Evolutionary conservation across 2,329 filamentous ascomycete species (phyloP).

Genomic region (Aspergillus fumigatiaffinis): DNA sequence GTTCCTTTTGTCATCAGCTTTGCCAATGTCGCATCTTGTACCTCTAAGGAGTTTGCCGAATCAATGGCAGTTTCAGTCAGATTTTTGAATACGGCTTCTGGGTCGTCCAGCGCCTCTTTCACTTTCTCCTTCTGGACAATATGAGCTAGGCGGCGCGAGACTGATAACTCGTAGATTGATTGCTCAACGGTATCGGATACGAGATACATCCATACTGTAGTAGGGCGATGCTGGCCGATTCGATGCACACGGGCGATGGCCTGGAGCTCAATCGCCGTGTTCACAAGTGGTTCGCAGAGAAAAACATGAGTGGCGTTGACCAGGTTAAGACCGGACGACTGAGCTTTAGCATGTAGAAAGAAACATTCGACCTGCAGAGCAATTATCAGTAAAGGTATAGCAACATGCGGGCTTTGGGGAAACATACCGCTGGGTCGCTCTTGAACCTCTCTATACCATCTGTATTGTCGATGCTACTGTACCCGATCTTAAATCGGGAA

Average conservation of each 20-base stretch:
- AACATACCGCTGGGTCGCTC: constrained; percentile 56
- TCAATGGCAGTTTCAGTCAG: constrained; percentile 65
- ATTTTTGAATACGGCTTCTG: constrained; percentile 21
- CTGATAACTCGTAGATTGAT: constrained; percentile 83
- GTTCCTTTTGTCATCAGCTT: constrained; percentile 68
- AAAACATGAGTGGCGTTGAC: constrained; percentile 93
- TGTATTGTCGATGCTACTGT: constrained; percentile 63
- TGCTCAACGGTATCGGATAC: constrained; percentile 89
- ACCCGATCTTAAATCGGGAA: constrained; percentile 66
- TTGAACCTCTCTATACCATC: constrained; percentile 74
- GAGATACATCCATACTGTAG: constrained; percentile 93
- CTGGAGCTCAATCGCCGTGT: constrained; percentile 89
- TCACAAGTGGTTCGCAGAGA: constrained; percentile 87
- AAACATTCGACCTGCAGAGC: constrained; percentile 65
- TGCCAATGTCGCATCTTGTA: constrained; percentile 68
- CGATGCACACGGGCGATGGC: constrained; percentile 92
- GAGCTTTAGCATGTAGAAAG: constrained; percentile 80
- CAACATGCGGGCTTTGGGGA: neutral
- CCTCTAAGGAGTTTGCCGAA: constrained; percentile 76
- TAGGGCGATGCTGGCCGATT: constrained; percentile 83
- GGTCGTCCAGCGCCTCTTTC: constrained; percentile 20
- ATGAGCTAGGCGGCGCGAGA: constrained; percentile 72
- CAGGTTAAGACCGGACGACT: constrained; percentile 84
- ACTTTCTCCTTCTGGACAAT: constrained; percentile 52
- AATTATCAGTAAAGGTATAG: constrained; percentile 16